Percentiles rank a stretch among this genome's conserved stretches.
phyloP scores from a whole-genome alignment of 257 asterid species.

The Coffea canephora region DNA sequence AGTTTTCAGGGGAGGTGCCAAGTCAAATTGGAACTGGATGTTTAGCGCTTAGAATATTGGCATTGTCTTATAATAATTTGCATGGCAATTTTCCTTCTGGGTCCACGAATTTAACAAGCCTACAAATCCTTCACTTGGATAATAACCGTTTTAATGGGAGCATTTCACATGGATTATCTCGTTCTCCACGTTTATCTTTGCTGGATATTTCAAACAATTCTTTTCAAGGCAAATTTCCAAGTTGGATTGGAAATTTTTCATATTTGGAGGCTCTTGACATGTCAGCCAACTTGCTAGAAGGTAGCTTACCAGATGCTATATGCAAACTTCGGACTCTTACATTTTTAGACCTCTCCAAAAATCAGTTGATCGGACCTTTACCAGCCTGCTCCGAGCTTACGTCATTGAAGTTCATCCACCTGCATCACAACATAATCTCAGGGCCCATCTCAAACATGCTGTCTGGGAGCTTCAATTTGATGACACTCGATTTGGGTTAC shows the following conservation, averaged over 20 bases:
- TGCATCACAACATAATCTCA: slow-evolving; percentile 7
- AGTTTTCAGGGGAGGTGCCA: not conserved
- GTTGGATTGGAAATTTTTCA: slow-evolving; percentile 7
- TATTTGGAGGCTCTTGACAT: not conserved
- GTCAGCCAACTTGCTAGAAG: not conserved
- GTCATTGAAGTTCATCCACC: not conserved
- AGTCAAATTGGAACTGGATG: not conserved
- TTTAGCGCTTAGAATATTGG: not conserved
- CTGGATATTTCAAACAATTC: slow-evolving; percentile 4
- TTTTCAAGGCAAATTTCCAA: slow-evolving; percentile 1
- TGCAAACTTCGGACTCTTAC: not conserved
- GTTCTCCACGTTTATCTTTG: not conserved
- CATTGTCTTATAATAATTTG: not conserved
- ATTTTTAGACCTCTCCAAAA: slow-evolving; percentile 10
- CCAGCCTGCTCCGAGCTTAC: slow-evolving; percentile 1
- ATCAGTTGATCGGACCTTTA: slow-evolving; percentile 9
- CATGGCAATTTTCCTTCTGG: not conserved
- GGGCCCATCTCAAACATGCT: slow-evolving; percentile 16
- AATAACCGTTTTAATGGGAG: not conserved
- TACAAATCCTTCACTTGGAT: not conserved
- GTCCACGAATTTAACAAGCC: not conserved
- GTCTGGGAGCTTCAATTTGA: not conserved
- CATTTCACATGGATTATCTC: not conserved
- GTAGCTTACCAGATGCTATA: slow-evolving; percentile 2
- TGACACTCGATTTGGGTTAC: slow-evolving; percentile 5